Evolutionary conservation across 2,329 filamentous ascomycete species (phyloP).

Genomic region (Apiospora kogelbergensis): DNA sequence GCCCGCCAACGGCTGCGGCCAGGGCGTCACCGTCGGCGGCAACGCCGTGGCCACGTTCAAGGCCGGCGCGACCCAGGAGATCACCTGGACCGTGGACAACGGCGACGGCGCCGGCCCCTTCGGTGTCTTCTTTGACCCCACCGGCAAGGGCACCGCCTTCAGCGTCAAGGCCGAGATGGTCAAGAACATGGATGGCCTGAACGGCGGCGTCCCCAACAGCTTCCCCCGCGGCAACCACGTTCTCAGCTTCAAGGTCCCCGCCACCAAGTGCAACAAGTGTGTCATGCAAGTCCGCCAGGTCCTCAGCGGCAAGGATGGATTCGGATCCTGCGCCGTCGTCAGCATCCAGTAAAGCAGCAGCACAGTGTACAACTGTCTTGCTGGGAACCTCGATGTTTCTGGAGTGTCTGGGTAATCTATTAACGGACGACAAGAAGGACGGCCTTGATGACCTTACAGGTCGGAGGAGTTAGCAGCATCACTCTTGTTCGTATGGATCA

Average conservation of each 20-base stretch:
- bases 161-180: slow-evolving; percentile 12
- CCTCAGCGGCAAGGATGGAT: slow-evolving; percentile 11
- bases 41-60: slow-evolving; percentile 12
- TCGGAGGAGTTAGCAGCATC: neutral
- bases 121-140: slow-evolving; percentile 14
- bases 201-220: slow-evolving; percentile 15
- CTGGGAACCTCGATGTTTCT: neutral
- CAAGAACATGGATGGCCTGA: slow-evolving; percentile 11
- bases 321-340: slow-evolving; percentile 13
- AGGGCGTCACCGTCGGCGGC: slow-evolving; percentile 10
- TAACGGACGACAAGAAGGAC: neutral
- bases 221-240: slow-evolving; percentile 13
- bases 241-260: slow-evolving; percentile 14
- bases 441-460: neutral
- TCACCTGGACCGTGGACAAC: slow-evolving; percentile 15
- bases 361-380: neutral
- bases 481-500: neutral
- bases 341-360: slow-evolving; percentile 10
- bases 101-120: slow-evolving; percentile 14
- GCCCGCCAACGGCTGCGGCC: slow-evolving; percentile 11
- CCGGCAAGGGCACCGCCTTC: slow-evolving; percentile 13
- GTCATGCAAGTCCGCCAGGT: slow-evolving; percentile 13
- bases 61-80: slow-evolving; percentile 12
- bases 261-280: slow-evolving; percentile 14
- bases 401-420: neutral